Percentiles rank a stretch among this genome's conserved stretches.
Evolutionary conservation across 2,329 filamentous ascomycete species (phyloP).

Genomic region (Ascochyta fabae): DNA sequence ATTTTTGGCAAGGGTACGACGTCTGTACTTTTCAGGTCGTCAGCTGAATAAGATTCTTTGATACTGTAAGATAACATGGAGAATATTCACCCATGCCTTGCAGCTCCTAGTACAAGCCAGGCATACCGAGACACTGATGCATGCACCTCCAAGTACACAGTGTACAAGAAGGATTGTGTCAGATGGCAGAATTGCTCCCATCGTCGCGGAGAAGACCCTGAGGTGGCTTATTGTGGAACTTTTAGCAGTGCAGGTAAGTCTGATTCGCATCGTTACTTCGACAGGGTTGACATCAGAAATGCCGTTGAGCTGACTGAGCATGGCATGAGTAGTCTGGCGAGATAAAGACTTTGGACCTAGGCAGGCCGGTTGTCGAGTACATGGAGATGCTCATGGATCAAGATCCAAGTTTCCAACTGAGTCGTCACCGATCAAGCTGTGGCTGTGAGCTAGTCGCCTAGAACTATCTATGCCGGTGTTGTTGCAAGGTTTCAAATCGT

Average conservation of each 20-base stretch:
- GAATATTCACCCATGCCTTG: not conserved
- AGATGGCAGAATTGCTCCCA: slow-evolving; percentile 9
- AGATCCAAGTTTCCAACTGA: not conserved
- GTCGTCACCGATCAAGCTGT: not conserved
- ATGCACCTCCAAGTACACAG: not conserved
- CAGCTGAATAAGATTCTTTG: slow-evolving; percentile 3
- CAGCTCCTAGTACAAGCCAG: not conserved
- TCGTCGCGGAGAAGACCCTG: slow-evolving; percentile 4
- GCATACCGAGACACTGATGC: not conserved
- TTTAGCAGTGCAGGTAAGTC: not conserved
- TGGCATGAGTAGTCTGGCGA: not conserved
- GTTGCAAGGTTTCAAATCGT: not conserved
- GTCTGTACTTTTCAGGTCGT: not conserved
- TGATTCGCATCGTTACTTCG: not conserved
- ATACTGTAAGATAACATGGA: slow-evolving; percentile 5
- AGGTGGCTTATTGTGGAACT: slow-evolving; percentile 1
- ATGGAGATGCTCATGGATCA: not conserved
- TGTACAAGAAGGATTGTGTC: not conserved
- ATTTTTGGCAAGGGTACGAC: not conserved
- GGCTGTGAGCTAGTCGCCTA: not conserved
- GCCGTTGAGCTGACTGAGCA: slow-evolving; percentile 8
- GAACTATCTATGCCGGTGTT: not conserved
- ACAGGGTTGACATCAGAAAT: not conserved
- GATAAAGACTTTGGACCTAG: not conserved
- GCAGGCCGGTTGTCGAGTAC: not conserved